Conservation (phyloP, 495 filamentous ascomycete genomes). For the Penicillium egyptiacum region DNA sequence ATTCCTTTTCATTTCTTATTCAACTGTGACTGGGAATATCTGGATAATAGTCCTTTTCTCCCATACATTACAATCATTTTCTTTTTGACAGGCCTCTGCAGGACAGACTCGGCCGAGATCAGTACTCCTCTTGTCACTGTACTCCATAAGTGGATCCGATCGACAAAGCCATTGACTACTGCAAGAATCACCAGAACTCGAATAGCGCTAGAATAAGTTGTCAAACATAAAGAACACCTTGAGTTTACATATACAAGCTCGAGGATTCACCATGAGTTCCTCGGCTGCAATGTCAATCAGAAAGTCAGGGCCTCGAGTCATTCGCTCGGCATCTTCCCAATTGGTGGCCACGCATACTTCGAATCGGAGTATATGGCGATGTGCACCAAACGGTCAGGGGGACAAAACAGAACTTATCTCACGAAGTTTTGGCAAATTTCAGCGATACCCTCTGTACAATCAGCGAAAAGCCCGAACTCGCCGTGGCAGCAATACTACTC, state of each 20-base stretch:
- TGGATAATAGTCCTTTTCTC: neutral
- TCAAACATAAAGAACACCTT: neutral
- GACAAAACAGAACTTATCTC: slow-evolving; percentile 18
- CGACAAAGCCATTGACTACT: neutral
- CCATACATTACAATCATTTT: neutral
- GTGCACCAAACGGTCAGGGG: slow-evolving; percentile 17
- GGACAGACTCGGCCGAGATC: neutral
- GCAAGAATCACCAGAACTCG: neutral
- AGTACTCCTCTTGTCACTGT: neutral
- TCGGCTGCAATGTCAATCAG: slow-evolving; percentile 15
- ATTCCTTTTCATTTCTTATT: neutral
- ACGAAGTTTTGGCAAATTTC: slow-evolving; percentile 18
- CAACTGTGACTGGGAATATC: neutral
- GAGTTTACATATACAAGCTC: neutral
- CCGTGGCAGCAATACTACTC: slow-evolving; percentile 13
- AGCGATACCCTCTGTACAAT: slow-evolving; percentile 18
- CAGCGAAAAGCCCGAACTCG: slow-evolving; percentile 11
- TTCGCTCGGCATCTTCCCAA: slow-evolving; percentile 17
- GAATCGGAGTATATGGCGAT: slow-evolving; percentile 15
- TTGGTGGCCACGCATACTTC: slow-evolving; percentile 10
- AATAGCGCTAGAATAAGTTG: neutral
- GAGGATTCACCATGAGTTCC: slow-evolving; percentile 22
- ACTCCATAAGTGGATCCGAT: slow-evolving; percentile 2
- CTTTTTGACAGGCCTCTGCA: neutral
- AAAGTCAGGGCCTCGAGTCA: slow-evolving; percentile 5